Evolutionary conservation across 2,329 filamentous ascomycete species (phyloP).

Genomic region (Orbilia ellipsospora): DNA sequence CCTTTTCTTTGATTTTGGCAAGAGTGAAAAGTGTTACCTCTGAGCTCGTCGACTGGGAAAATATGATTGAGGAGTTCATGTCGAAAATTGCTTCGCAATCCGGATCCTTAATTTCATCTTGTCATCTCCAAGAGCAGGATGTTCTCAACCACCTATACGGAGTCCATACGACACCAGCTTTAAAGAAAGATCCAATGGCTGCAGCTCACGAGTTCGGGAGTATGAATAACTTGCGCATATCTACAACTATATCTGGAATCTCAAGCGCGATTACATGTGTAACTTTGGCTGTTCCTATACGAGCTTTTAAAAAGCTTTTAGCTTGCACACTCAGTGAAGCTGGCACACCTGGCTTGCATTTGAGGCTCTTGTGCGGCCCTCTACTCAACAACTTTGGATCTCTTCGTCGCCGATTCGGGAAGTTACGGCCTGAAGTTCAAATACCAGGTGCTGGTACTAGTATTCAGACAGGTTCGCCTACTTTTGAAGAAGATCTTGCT

Average conservation of each 20-base stretch:
- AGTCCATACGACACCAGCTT: background rate
- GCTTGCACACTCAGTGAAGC: constrained; percentile 19
- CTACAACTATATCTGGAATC: too few relatives aligned
- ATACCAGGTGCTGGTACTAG: background rate
- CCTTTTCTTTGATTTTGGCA: constrained; percentile 27
- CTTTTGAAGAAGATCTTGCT: constrained; percentile 46
- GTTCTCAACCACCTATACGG: constrained; percentile 16
- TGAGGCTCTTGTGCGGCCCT: constrained; percentile 15
- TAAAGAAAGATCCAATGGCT: constrained; percentile 3
- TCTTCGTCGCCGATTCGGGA: constrained; percentile 45
- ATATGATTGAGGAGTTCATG: constrained; percentile 16
- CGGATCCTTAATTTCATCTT: constrained; percentile 18
- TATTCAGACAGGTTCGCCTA: constrained; percentile 28
- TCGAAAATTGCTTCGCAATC: background rate
- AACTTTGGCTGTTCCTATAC: constrained; percentile 23
- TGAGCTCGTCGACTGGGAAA: constrained; percentile 7
- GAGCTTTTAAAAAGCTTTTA: constrained; percentile 27
- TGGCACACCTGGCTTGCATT: constrained; percentile 52
- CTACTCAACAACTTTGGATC: constrained; percentile 32
- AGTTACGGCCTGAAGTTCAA: background rate
- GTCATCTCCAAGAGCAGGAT: constrained; percentile 24
- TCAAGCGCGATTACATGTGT: constrained; percentile 17
- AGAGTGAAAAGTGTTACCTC: constrained; percentile 15
- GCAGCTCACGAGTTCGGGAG: background rate
- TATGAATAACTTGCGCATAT: background rate